phyloP scores from a whole-genome alignment of 352 stramenopile genomes.

The Nothophytophthora sp. region DNA sequence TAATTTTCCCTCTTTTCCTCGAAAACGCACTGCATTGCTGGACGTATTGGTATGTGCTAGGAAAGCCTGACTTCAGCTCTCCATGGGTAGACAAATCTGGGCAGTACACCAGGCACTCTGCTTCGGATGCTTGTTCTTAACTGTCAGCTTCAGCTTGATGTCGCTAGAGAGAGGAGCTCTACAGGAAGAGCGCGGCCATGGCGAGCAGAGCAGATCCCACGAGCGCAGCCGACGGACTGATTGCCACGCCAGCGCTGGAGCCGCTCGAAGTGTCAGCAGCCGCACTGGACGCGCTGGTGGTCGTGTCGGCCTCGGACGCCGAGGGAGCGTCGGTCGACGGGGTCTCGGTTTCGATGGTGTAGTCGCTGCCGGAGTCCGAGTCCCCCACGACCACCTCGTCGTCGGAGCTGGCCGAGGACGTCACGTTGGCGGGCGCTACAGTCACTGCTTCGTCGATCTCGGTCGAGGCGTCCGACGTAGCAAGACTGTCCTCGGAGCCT shows the following conservation, averaged over 20 bases:
- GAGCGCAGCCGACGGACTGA: conserved; percentile 11
- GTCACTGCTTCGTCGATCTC: conserved; percentile 20
- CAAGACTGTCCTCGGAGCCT: conserved; percentile 3
- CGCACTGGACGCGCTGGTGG: conserved; percentile 19
- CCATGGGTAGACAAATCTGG: background rate
- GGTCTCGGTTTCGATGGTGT: conserved; percentile 21
- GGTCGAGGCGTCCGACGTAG: conserved; percentile 11
- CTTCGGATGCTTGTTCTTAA: background rate
- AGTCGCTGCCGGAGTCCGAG: conserved; percentile 28
- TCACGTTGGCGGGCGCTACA: conserved; percentile 20
- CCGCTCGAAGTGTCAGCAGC: conserved; percentile 19
- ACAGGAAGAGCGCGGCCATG: conserved; percentile 26
- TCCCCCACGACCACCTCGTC: conserved; percentile 25
- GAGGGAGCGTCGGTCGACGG: conserved; percentile 13
- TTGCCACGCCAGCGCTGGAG: conserved; percentile 10
- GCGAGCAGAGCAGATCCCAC: conserved; percentile 21
- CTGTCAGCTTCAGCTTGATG: background rate
- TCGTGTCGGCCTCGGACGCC: conserved; percentile 18
- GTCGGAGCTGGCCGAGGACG: conserved; percentile 27
- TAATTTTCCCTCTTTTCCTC: too few relatives aligned
- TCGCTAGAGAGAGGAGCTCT: conserved; percentile 4
- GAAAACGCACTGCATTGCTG: too few relatives aligned
- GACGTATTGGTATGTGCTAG: too few relatives aligned
- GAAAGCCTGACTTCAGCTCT: too few relatives aligned
- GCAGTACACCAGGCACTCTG: background rate